Evolutionary conservation across 805 yeast genomes (phyloP).

Genomic region (Tetrapisispora arboricola): DNA sequence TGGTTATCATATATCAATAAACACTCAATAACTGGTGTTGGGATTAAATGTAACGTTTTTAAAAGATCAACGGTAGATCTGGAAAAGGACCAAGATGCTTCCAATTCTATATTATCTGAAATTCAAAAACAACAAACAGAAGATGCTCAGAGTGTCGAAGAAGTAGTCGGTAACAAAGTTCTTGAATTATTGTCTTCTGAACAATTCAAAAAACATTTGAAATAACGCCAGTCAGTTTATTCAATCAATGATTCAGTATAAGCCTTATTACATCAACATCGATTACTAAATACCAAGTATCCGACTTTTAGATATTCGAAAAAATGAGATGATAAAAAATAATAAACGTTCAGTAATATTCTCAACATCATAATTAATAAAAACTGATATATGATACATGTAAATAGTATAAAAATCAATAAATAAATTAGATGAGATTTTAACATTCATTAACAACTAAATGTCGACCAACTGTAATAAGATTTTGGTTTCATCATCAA

Average conservation of each 20-base stretch:
- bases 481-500: neutral
- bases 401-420: neutral
- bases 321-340: no score
- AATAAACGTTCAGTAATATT: neutral
- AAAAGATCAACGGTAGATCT: conserved; percentile 32
- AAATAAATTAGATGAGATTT: no score
- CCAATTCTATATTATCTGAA: neutral
- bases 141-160: conserved; percentile 10
- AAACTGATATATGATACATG: neutral
- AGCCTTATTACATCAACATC: neutral
- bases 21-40: conserved; percentile 72
- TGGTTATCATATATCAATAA: conserved; percentile 71
- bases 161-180: conserved; percentile 40
- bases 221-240: conserved; percentile 8
- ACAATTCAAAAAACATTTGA: conserved; percentile 46
- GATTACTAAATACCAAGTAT: no score
- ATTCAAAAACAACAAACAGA: neutral
- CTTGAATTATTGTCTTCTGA: conserved; percentile 62
- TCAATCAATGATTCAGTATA: no score
- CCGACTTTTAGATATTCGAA: no score
- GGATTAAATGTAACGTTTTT: conserved; percentile 64
- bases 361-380: neutral
- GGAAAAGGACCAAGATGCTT: neutral
- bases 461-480: no score
- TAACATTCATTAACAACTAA: no score